Conservation (phyloP, 352 stramenopile genomes). For the Globisporangium orthogonon region DNA sequence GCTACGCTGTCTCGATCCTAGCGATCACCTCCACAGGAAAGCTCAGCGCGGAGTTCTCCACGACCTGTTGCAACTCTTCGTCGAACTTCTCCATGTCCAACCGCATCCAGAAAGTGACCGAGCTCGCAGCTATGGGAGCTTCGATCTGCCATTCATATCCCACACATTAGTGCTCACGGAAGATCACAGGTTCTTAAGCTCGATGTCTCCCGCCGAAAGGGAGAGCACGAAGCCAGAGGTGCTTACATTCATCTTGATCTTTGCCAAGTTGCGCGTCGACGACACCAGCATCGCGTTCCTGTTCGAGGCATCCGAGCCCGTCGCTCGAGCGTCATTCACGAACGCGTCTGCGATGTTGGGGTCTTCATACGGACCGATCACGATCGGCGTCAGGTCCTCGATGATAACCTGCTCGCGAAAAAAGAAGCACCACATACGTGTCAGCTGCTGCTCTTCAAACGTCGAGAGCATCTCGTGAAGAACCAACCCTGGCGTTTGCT, state of each 20-base stretch:
- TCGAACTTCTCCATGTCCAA: slow-evolving; percentile 67
- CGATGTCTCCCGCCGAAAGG: too few relatives aligned
- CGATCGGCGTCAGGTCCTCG: slow-evolving; percentile 52
- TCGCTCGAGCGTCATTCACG: slow-evolving; percentile 21
- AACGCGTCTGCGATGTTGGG: slow-evolving; percentile 74
- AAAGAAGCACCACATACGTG: background rate
- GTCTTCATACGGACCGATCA: slow-evolving; percentile 77
- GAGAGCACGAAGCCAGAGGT: background rate
- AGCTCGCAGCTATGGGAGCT: background rate
- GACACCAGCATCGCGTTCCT: slow-evolving; percentile 54
- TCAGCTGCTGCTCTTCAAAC: background rate
- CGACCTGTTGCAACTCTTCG: slow-evolving; percentile 44
- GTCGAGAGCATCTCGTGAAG: background rate
- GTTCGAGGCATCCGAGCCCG: slow-evolving; percentile 11
- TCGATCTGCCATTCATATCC: slow-evolving; percentile 16
- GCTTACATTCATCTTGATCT: slow-evolving; percentile 43
- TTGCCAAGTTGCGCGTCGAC: slow-evolving; percentile 40
- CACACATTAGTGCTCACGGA: background rate
- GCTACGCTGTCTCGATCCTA: slow-evolving; percentile 9
- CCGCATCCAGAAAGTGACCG: slow-evolving; percentile 34
- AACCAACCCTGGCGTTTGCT: slow-evolving; percentile 25
- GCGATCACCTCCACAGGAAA: slow-evolving; percentile 45
- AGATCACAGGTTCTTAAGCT: background rate
- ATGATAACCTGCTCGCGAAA: slow-evolving; percentile 25
- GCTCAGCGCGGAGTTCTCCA: slow-evolving; percentile 47